Base-by-base conservation (phyloP, 495 filamentous ascomycete species). In the Penicillium atrosanguineum region DNA sequence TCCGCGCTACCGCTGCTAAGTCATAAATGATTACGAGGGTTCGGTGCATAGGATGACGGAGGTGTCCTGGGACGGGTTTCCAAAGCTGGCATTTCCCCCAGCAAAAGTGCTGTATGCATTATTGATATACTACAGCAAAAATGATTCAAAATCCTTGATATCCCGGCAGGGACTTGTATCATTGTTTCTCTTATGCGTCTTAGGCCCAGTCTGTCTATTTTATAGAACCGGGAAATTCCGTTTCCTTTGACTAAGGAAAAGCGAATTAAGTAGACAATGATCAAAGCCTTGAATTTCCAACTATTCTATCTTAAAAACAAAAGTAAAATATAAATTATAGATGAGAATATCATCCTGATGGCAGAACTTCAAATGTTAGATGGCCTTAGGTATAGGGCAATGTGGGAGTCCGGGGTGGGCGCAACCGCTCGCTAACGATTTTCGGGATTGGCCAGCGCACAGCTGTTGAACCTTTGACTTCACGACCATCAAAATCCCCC, bases 1-100 rank as follows among this genome's bases (percentile, higher is more conserved):
- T 89, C 67, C 72, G 76, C 62, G 79, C 81, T 58, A 66, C 75
- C 57, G 79, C 83, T 70, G 64, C 70, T 59, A 79, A 81, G 71
- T 69, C 73, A 68, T 81, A 76, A 68, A 73, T 68, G 69, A 59
- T 70, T 64, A 71, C 67, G 71, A 74, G 67, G 71, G 71, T 74
- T 65, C 69, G 71, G 72, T 75, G 72, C 68, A 73, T 72, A 68
- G 68, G 73, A 72, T 70, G 71, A 76, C 68, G 59, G 73, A 70
- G 66, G 65, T 75, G 64, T 70, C 69, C 72, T 71, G 68, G 72
- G 66, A 73, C 68, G 70, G 73, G 71, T 72, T 74, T 71, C 65
- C 67, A 67, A 69, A 69, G 74, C 74, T 76, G 74, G 73, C 57
- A 56, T 64, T 66, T 63, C 61, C 58, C 39, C 70, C 63, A 66